Base-by-base conservation (phyloP, 805 yeast species). In the Barnettozyma botsteinii region DNA sequence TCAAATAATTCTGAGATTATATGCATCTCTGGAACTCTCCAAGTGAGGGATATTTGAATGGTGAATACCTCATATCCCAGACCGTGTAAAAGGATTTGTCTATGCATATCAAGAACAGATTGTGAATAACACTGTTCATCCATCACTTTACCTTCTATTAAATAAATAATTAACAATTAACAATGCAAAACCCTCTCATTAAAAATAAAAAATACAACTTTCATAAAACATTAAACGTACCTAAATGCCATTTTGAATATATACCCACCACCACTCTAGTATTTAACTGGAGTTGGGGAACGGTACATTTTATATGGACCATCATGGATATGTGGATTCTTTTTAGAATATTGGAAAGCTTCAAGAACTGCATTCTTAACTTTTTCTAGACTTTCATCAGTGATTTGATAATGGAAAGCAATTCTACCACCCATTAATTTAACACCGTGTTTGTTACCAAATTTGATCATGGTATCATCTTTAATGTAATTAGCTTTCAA, bases 331-430 rank as follows among this genome's bases (percentile, higher is more conserved):
- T 66, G 73, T 24, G 87, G 87, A 48, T 75, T 66, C 33, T 55
- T 57, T 48, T 69, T 58, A 2, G 87, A 73, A 46, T 72, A 66
- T 40, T 75, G 70, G 50, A 63, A 70, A 27, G 82, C 68, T 55
- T 81, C 87, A 26, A 66, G 52, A 15, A 84, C 61, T 3, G 81
- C 81, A 33, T 57, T 55, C 52, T 81, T 81, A 35, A 83, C 66
- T 35, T 64, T 67, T 38, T 75, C 82, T 35, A 81, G 60, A 22
- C 82, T 70, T 33, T 70, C 75, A 21, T 65, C 64, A 18, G 77
- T 61, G 42, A 69, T 73, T 61, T 81, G 88, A 60, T 77, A 79
- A 51, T 86, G 95, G 70, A 88, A 81, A 1, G 95, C 86, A 33
- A 89, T 62, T 55, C 96, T 74, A 38, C 79, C 79, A 37, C 88